Base-by-base conservation (phyloP, 495 filamentous ascomycete species). In the Annulohypoxylon maeteangense region DNA sequence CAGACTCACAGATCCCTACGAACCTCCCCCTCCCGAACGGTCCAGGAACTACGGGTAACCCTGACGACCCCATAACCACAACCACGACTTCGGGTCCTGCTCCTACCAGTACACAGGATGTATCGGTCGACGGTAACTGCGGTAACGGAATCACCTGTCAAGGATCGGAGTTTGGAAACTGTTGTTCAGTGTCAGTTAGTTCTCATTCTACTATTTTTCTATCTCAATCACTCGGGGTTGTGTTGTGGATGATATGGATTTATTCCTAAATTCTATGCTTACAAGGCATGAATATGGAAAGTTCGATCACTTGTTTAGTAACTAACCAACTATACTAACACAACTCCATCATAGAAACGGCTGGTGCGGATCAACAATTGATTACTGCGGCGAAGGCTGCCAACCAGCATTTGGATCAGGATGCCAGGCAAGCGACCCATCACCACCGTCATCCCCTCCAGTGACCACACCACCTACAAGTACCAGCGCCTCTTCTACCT, bases 71-170 rank as follows among this genome's bases (percentile, higher is more conserved):
- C 20, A 16, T 67, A 3, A 64, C 74, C 10, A 53, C n/a, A n/a
- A n/a, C 65, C 11, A 72, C 67, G 8, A 61, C 2, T 0, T 27
- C 71, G 14, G 68, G 56, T n/a, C 11, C 74, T 16, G 34, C 57
- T 6, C 70, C 76, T 2, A 78, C 76, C 16, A 48, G 65, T 59
- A 72, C 69, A 1, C 68, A 70, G n/a, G 16, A 68, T 25, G 61
- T 74, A 29, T 76, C 74, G 12, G 40, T 68, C 36, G 80, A 83
- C 51, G 82, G 82, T 20, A 63, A 68, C 16, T 84, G 82, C 42
- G 82, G 82, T n/a, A 77, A 78, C 51, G 80, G 80, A 23, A 34
- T 81, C 25, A 84, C 82, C 2, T 84, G 82, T 60, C 47, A 76
- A 1, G 82, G 82, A 11, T 80, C 80, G 0, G 54, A 54, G 4